Conservation (phyloP, 805 yeast species). For the Schizosaccharomyces osmophilus region DNA sequence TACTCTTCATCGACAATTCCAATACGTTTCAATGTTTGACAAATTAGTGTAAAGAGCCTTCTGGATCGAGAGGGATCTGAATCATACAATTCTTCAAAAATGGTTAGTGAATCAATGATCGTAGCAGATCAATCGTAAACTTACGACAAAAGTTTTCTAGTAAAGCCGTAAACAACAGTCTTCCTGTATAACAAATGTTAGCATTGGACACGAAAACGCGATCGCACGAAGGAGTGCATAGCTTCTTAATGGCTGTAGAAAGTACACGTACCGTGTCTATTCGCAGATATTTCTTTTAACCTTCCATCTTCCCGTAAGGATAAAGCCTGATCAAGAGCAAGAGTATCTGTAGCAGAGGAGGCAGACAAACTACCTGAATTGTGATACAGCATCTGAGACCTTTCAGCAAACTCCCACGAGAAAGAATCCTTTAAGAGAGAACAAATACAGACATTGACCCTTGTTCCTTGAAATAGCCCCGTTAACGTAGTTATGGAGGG, state of each 20-base stretch:
- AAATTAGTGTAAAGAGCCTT: not conserved
- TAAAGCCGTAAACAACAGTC: not conserved
- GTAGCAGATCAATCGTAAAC: not conserved
- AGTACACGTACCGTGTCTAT: not conserved
- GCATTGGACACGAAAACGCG: not conserved
- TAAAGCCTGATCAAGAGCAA: not conserved
- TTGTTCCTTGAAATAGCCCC: too few relatives aligned
- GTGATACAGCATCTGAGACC: too few relatives aligned
- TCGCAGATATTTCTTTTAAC: not conserved
- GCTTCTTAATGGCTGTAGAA: not conserved
- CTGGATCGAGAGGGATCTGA: not conserved
- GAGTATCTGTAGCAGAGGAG: too few relatives aligned
- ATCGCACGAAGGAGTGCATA: not conserved
- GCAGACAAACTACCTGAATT: too few relatives aligned
- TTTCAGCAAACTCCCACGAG: too few relatives aligned
- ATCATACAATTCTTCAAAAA: not conserved
- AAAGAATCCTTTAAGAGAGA: too few relatives aligned
- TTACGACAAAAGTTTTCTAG: conserved; percentile 1
- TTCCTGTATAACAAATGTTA: not conserved
- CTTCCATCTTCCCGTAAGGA: not conserved
- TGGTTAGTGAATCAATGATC: not conserved
- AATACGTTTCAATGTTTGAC: not conserved
- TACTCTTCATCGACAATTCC: conserved; percentile 2
- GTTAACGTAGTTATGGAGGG: too few relatives aligned
- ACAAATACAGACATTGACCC: too few relatives aligned